These are phyloP conservation scores for Dactylis glomerata DNA, from an alignment of 176 grass and related monocot genomes.

Conservation along the genomic window DNA sequence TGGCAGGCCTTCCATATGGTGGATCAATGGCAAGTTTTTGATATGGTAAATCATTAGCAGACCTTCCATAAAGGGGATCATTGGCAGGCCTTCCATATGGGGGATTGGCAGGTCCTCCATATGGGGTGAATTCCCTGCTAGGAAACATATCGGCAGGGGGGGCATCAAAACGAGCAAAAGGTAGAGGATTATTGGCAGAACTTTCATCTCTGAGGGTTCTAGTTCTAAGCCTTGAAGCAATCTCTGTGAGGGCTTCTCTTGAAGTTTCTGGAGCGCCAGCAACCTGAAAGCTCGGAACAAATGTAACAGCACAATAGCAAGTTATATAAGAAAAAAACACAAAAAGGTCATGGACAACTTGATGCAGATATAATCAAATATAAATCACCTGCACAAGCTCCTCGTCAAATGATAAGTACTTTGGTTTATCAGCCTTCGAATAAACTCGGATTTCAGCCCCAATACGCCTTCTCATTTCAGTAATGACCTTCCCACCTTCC, in stretches of 20 bases:
- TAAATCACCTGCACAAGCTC: constrained; percentile 91
- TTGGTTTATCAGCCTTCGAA: constrained; percentile 83
- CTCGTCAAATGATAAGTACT: constrained; percentile 77
- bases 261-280: constrained; percentile 54
- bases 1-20: constrained; percentile 14
- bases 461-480: constrained; percentile 90
- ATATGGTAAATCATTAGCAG: neutral
- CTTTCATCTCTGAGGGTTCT: constrained; percentile 55
- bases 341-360: constrained; percentile 10
- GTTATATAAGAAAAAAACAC: constrained; percentile 27
- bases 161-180: constrained; percentile 45
- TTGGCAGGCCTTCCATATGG: constrained; percentile 30
- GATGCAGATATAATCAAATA: constrained; percentile 25
- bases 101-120: constrained; percentile 36
- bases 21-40: neutral
- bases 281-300: constrained; percentile 56
- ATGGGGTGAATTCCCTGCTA: constrained; percentile 38
- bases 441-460: constrained; percentile 90
- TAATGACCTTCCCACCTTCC: constrained; percentile 88
- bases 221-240: constrained; percentile 73
- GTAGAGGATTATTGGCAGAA: constrained; percentile 40
- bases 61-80: constrained; percentile 30
- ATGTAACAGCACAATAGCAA: constrained; percentile 35
- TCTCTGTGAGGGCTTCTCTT: constrained; percentile 61
- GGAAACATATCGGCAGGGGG: constrained; percentile 40